Evolutionary conservation across 208 protist species (phyloP), one percentile per base, ranked within the genome.

Genomic region (Wallacemonas sp.): DNA sequence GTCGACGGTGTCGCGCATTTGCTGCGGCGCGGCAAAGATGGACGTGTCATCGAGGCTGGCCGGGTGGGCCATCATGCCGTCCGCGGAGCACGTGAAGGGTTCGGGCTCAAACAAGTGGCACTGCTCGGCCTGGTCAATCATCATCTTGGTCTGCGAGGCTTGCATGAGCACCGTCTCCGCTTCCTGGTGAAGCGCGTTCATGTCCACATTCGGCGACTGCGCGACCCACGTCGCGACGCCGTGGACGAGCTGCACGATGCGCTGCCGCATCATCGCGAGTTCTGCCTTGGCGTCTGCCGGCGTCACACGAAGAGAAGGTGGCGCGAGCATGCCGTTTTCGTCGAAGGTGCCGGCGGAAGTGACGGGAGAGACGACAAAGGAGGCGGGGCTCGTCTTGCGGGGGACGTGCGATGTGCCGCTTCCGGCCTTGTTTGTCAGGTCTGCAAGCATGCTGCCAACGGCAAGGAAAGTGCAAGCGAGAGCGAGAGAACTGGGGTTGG

Each of bases 191-290:
- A 58, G 4, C 8, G 19, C 21, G 21, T 6, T 55, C 23, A 6
- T 32, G 3, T 55, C 24, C 3, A 9, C 3, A 17, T 5, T 24
- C 30, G 26, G 14, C 47, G 48, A 58, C 30, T 16, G 6, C 2
- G 61, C 29, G 21, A 9, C 46, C 62, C 62, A 68, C 24, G 29
- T 8, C 2, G 48, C n/a, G 14, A 58, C 19, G 4, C 47, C 62
- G 5, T 68, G 47, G 3, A 47, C 36, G 3, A 68, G 9, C 19
- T 5, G 4, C 1, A 29, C 11, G 6, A 68, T 6, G 19, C 47
- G 62, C 32, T 56, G 9, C 0, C 62, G 62, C 43, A 68, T 56
- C 32, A 0, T 12, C 11, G 29, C 48, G 5, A 68, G 43, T 47
- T 68, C 62, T 6, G 44, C 47, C 2, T 14, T 3, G 3, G 48